Percentiles rank a stretch among this genome's conserved stretches.
phyloP scores from a whole-genome alignment of 169 alveolate species.

The Cryptosporidium sp. region DNA sequence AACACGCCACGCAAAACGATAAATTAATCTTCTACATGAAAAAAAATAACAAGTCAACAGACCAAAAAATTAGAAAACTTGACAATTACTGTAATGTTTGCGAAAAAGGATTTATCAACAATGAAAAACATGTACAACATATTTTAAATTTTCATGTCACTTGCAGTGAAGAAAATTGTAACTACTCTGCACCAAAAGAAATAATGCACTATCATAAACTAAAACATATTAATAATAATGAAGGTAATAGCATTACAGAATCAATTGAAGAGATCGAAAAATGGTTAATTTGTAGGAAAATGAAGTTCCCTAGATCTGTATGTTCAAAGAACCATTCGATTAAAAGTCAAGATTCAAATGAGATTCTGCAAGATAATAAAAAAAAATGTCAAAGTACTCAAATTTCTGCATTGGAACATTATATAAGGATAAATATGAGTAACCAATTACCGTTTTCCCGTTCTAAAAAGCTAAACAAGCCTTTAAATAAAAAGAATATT shows the following conservation, averaged over 20 bases:
- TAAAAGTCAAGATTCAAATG: neutral
- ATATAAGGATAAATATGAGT: neutral
- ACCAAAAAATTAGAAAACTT: conserved; percentile 4
- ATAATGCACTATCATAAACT: conserved; percentile 23
- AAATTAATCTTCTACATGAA: neutral
- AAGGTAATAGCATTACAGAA: conserved; percentile 28
- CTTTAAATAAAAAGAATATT: neutral
- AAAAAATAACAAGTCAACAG: neutral
- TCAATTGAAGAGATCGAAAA: conserved; percentile 14
- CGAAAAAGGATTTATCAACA: conserved; percentile 17
- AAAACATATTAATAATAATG: conserved; percentile 20
- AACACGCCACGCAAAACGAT: neutral
- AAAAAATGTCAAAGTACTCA: neutral
- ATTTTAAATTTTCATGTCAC: neutral
- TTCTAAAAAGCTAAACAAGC: neutral
- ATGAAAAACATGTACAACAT: conserved; percentile 5
- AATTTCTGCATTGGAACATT: conserved; percentile 17
- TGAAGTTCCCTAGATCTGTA: conserved; percentile 3
- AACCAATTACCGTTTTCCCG: neutral
- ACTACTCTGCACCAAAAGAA: conserved; percentile 42
- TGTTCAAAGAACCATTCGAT: neutral
- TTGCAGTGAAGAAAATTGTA: conserved; percentile 11
- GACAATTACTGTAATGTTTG: conserved; percentile 25
- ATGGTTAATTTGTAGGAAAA: conserved; percentile 20
- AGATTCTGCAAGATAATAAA: neutral